Percentiles rank a stretch among this genome's conserved stretches.
phyloP scores from a whole-genome alignment of 2,329 filamentous ascomycete species.

The Aspergillus oerlinghausenensis region DNA sequence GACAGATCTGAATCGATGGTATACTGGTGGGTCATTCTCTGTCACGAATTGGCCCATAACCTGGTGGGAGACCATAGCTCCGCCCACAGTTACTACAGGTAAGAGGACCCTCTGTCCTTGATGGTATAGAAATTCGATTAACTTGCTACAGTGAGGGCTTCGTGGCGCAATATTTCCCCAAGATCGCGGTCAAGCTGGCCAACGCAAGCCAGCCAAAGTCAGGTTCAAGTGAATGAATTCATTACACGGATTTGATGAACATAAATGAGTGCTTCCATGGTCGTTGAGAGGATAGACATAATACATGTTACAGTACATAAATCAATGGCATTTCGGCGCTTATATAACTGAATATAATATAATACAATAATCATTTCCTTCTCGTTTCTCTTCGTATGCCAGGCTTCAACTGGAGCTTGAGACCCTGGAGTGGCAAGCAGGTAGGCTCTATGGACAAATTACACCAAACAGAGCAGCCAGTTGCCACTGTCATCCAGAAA shows the following conservation, averaged over 20 bases:
- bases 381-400: too few species aligned
- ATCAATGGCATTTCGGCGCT: not conserved
- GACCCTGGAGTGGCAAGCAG: not conserved
- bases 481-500: not conserved
- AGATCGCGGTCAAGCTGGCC: slow-evolving; percentile 57
- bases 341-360: not conserved
- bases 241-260: not conserved
- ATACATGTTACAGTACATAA: not conserved
- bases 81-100: slow-evolving; percentile 74
- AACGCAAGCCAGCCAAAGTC: slow-evolving; percentile 6
- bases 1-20: slow-evolving; percentile 64
- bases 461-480: not conserved
- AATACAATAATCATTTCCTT: not conserved
- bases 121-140: slow-evolving; percentile 1
- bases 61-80: slow-evolving; percentile 72
- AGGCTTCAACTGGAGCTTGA: too few species aligned
- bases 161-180: slow-evolving; percentile 70
- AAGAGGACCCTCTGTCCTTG: slow-evolving; percentile 8
- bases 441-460: not conserved
- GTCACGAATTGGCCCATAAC: slow-evolving; percentile 95
- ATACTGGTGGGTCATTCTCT: slow-evolving; percentile 95
- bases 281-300: not conserved
- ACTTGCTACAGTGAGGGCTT: slow-evolving; percentile 60
- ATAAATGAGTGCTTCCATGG: not conserved
- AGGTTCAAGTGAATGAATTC: not conserved